A percentile compares a stretch with the other conserved stretches of the same genome.
Conservation (phyloP, 345 rosid genomes). For the Raphanus raphanistrum region DNA sequence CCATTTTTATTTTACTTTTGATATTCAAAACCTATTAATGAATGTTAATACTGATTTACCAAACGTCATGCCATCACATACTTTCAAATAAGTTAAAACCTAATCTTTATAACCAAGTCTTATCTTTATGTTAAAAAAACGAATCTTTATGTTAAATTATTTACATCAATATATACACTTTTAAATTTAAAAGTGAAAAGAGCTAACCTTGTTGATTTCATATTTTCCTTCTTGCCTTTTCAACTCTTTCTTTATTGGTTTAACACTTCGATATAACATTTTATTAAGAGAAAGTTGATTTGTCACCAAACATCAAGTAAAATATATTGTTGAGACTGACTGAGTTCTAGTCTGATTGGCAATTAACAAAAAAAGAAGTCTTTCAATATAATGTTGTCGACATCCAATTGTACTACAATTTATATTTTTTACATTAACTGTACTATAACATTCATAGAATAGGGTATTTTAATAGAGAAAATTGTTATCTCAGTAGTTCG, state of each 20-base stretch:
- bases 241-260: conserved; percentile 7
- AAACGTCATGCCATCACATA: conserved; percentile 32
- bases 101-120: conserved; percentile 19
- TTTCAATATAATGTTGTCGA: not conserved
- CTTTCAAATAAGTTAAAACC: conserved; percentile 20
- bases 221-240: not conserved
- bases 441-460: not conserved
- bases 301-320: not conserved
- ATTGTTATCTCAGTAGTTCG: not conserved
- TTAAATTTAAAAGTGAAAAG: not conserved
- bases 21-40: not conserved
- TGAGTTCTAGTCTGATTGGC: not conserved
- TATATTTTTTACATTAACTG: not conserved
- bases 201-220: not conserved
- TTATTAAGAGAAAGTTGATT: not conserved
- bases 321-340: not conserved
- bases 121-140: conserved; percentile 14
- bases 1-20: not conserved
- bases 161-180: not conserved
- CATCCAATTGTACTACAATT: not conserved
- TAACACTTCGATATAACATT: not conserved
- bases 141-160: not conserved
- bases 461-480: not conserved
- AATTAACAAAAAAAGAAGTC: not conserved
- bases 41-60: conserved; percentile 1